Evolutionary conservation across 106 monocot genomes (phyloP).

Genomic region (Apostasia shenzhenica): DNA sequence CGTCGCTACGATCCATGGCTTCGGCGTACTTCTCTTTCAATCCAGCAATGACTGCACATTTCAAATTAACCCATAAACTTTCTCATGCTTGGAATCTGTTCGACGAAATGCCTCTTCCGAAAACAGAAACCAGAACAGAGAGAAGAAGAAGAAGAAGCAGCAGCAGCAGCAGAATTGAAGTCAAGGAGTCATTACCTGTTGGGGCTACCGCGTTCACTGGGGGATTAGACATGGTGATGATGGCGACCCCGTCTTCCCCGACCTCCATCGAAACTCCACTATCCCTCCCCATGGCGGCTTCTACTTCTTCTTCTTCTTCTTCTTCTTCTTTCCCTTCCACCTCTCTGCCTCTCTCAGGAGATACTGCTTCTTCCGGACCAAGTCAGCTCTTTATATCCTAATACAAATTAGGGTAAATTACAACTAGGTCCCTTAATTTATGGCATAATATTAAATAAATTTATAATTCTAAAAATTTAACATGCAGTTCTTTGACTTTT

Average conservation of each 20-base stretch:
- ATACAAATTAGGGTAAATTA: no score
- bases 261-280: constrained; percentile 7
- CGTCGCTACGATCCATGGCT: constrained; percentile 56
- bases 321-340: no score
- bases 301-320: no score
- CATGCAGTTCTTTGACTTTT: no score
- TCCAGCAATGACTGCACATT: constrained; percentile 30
- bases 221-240: constrained; percentile 23
- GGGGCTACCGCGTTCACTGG: constrained; percentile 13
- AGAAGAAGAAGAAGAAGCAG: neutral
- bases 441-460: no score
- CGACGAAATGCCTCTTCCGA: neutral
- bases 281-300: constrained; percentile 2
- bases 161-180: neutral
- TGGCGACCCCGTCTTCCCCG: constrained; percentile 18
- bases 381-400: no score
- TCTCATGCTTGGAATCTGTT: neutral
- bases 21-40: constrained; percentile 56
- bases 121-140: neutral
- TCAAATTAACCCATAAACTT: neutral
- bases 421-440: no score
- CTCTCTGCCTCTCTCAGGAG: no score
- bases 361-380: no score
- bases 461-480: no score
- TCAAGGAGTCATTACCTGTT: neutral